Evolutionary conservation across 768 basidiomycete species (phyloP), one percentile per base, ranked within the genome.

Genomic region (Pisolithus marmoratus): DNA sequence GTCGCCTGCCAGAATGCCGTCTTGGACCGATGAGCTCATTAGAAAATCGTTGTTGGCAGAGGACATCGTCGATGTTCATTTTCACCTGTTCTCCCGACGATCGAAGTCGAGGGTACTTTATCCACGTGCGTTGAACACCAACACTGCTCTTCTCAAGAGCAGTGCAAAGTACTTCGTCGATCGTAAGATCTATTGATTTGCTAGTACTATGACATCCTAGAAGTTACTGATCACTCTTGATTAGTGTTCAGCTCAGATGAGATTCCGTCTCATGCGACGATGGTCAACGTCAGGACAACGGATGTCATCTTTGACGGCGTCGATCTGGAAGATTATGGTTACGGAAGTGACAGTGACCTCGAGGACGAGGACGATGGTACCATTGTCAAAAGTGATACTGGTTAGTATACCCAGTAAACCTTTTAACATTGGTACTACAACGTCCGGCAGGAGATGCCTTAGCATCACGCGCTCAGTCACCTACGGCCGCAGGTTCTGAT

Each of bases 341-440:
- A 68, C 38, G 60, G 23, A 27, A 67, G 63, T n/a, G 70, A 72
- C 49, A 71, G 70, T 15, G 70, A 70, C 34, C 62, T 72, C 23
- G 70, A 70, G 19, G 66, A 69, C 6, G 58, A 60, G 8, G 22
- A 54, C 3, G 54, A 59, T 0, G n/a, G 26, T 5, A n/a, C 49
- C 45, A 40, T 31, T 44, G 22, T 38, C 20, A 36, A 8, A 24
- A 5, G 48, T 19, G 4, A n/a, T 1, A 17, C 49, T 14, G 20
- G 23, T 14, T 11, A 42, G 19, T 42, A 14, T 15, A 34, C 34
- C 34, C 34, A 15, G 34, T 34, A 34, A 12, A 34, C 34, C 34
- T 34, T 34, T 34, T 34, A 34, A 34, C 34, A 34, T 34, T 15
- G 34, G 34, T 34, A 14, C 34, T 34, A 15, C 15, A 15, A 34